These are phyloP conservation scores for Neurospora intermedia DNA, from an alignment of 495 filamentous ascomycete species.

Conservation along the genomic window DNA sequence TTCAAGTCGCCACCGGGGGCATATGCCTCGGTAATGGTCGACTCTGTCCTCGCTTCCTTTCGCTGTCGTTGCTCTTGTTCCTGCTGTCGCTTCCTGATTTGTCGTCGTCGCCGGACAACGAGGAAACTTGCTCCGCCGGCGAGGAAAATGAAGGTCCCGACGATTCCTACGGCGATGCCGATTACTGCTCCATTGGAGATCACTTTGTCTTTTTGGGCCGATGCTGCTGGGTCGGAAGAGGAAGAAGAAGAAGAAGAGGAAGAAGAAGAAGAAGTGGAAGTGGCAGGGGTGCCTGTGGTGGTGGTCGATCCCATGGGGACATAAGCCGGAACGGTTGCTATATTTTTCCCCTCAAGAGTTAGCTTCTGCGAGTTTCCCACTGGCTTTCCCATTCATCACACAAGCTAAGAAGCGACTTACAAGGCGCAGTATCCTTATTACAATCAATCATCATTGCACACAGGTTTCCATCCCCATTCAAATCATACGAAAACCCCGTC, in stretches of 20 bases:
- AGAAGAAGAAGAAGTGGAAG: background rate
- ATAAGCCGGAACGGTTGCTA: background rate
- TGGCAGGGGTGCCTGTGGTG: background rate
- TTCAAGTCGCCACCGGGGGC: background rate
- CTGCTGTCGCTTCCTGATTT: background rate
- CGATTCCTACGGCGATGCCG: constrained; percentile 1
- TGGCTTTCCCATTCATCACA: background rate
- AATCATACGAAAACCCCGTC: constrained; percentile 11
- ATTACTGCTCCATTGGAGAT: constrained; percentile 1
- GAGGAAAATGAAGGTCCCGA: constrained; percentile 9
- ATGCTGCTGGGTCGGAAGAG: background rate
- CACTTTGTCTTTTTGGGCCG: background rate
- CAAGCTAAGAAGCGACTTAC: constrained; percentile 9
- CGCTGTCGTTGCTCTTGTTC: background rate
- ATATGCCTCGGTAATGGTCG: background rate
- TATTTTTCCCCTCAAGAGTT: background rate
- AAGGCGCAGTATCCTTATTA: constrained; percentile 17
- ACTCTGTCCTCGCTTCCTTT: background rate
- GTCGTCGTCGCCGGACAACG: background rate
- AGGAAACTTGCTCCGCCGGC: constrained; percentile 6
- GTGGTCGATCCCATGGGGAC: background rate
- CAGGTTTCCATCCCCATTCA: constrained; percentile 14
- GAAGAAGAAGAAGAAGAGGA: background rate
- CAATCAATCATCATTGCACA: constrained; percentile 29
- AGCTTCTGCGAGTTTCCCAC: background rate